Base-by-base conservation (phyloP, 768 basidiomycete species). In the Daedaleopsis sinensis region DNA sequence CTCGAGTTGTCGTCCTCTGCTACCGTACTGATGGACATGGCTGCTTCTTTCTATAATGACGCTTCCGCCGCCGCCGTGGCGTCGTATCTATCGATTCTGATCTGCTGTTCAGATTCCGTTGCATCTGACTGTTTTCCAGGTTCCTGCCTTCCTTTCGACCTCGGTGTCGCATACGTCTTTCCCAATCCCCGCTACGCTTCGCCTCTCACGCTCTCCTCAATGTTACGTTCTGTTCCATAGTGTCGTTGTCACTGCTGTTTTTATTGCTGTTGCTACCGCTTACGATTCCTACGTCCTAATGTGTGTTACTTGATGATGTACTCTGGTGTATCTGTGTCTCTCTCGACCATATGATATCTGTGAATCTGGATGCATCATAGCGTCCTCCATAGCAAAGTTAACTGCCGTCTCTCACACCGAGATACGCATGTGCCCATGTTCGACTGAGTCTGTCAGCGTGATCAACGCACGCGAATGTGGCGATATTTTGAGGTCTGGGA, bases 11-110 rank as follows among this genome's bases (percentile, higher is more conserved):
- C 50, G 55, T 38, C 44, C 57, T 21, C 52, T 55, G 62, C 32
- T 64, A 59, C 55, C 47, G 13, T 59, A 59, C 23, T 56, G 62
- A 64, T 64, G 62, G 62, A 64, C 62, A 55, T 11, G 13, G 7
- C 32, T 58, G 61, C 61, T 38, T 43, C 18, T 36, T 37, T 18
- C 52, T 44, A 58, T 62, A 57, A 62, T 57, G 49, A 49, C 11
- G 36, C 55, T 52, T 56, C 55, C 48, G 42, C 58, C 55, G 36
- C 58, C 27, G 50, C 57, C 39, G 58, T 52, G 55, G 35, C 36
- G 47, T 49, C 18, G 38, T 64, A 64, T 59, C 52, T 64, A 59
- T 59, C 48, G 44, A 49, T 44, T 39, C 43, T 37, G 58, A 55
- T 57, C 52, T 47, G 58, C 51, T 39, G 37, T 59, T 49, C 55